Evolutionary conservation across 1,284 basidiomycete genomes (phyloP), one percentile per base, ranked within the genome.

Genomic region (Cutaneotrichosporon cutaneum): DNA sequence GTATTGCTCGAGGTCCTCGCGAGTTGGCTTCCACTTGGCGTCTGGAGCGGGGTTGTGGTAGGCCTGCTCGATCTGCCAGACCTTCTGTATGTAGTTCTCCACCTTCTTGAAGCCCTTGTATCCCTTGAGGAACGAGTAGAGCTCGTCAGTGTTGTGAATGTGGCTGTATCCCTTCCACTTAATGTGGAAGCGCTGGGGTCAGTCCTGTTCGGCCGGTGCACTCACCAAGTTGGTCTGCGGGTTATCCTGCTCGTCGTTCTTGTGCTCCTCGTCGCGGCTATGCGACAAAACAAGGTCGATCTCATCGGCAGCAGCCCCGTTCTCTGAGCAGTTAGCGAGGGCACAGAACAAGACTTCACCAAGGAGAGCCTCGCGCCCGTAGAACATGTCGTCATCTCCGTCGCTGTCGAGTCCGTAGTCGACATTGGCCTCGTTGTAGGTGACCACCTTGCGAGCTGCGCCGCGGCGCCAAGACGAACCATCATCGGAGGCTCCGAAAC

Each of bases 81-180:
- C 79, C 21, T 87, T 85, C 76, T 95, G 95, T 84, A 99, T 96
- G 81, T 99, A 99, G 82, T 99, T 99, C 81, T 98, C 95, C 62
- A 99, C 92, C 61, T 94, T 90, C 81, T 99, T 99, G 75, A 97
- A 85, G 32, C 91, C 88, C 78, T 94, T 94, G 67, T 65, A 75
- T 1, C 67, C 68, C 67, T 82, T 81, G 62, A 98, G 82, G 77
- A 96, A 98, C 72, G 93, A 88, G 82, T 96, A 97, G 13, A 88
- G 88, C 81, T 99, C 95, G 76, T 98, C 94, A 11, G 94, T 99
- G 76, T 99, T 96, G 82, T 94, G 92, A 18, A 94, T 83, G 76
- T 94, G 92, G 14, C 92, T 94, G 77, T 92, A 94, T 66, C 87
- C 87, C 80, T 94, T 94, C 92, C 92, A 95, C 78, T 95, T 95